Percentiles rank a stretch among this genome's conserved stretches.
phyloP scores from a whole-genome alignment of 257 asterid species.

The Eucommia ulmoides region DNA sequence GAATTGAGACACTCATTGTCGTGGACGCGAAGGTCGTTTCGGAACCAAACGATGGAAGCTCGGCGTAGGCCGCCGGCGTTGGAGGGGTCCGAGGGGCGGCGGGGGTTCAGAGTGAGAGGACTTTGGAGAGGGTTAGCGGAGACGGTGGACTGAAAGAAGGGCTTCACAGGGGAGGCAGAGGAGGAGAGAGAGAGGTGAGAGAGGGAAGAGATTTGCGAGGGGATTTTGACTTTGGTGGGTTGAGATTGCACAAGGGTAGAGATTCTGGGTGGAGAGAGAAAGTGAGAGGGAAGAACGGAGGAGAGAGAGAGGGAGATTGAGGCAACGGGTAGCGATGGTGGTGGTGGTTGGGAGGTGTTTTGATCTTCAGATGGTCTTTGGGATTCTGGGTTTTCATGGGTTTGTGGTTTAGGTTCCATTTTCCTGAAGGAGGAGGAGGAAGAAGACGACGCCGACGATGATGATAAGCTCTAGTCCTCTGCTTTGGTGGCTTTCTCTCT shows the following conservation, averaged over 20 bases:
- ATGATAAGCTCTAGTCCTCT: slow-evolving; percentile 1
- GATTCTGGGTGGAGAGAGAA: slow-evolving; percentile 46
- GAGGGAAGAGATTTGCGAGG: slow-evolving; percentile 66
- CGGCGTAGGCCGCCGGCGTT: slow-evolving; percentile 55
- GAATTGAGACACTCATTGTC: slow-evolving; percentile 81
- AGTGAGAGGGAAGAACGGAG: slow-evolving; percentile 63
- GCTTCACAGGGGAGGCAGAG: slow-evolving; percentile 25
- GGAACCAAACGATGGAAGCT: slow-evolving; percentile 84
- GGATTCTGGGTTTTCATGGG: slow-evolving; percentile 7
- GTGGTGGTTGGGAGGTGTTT: slow-evolving; percentile 7
- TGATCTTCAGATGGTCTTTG: slow-evolving; percentile 14
- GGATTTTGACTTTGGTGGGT: slow-evolving; percentile 55
- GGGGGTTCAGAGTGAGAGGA: slow-evolving; percentile 42
- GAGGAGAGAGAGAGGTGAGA: slow-evolving; percentile 44
- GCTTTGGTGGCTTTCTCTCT: not conserved
- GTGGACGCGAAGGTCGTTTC: slow-evolving; percentile 90
- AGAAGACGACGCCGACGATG: not conserved
- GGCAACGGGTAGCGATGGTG: slow-evolving; percentile 33
- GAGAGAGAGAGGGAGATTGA: slow-evolving; percentile 75
- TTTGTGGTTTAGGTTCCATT: slow-evolving; percentile 20
- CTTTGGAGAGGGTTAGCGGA: slow-evolving; percentile 58
- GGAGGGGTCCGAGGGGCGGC: slow-evolving; percentile 73
- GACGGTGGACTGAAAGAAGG: slow-evolving; percentile 34
- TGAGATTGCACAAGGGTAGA: slow-evolving; percentile 22
- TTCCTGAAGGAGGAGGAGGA: not conserved